Evolutionary conservation across 2,329 filamentous ascomycete species (phyloP).

Genomic region (Ophiostoma montium): DNA sequence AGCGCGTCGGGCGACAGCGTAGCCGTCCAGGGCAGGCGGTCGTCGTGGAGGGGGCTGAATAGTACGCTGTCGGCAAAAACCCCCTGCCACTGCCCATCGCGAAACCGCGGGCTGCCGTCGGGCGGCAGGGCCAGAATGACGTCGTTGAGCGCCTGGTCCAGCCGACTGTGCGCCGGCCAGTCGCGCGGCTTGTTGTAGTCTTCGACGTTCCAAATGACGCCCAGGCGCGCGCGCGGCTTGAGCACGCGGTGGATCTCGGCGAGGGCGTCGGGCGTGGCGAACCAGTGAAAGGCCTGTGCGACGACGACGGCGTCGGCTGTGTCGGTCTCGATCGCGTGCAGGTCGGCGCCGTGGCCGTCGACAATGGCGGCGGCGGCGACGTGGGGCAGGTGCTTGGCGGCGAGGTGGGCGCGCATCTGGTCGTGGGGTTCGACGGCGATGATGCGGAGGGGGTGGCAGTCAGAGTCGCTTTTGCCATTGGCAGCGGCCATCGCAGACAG

Average conservation of each 20-base stretch:
- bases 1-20: slow-evolving; percentile 44
- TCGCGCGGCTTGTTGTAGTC: slow-evolving; percentile 51
- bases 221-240: slow-evolving; percentile 44
- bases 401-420: slow-evolving; percentile 50
- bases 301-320: slow-evolving; percentile 52
- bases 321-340: slow-evolving; percentile 39
- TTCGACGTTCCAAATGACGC: slow-evolving; percentile 61
- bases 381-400: slow-evolving; percentile 38
- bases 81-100: slow-evolving; percentile 47
- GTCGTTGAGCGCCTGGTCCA: slow-evolving; percentile 49
- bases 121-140: slow-evolving; percentile 37
- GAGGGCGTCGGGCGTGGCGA: slow-evolving; percentile 48
- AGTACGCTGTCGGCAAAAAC: slow-evolving; percentile 50
- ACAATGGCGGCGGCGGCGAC: slow-evolving; percentile 43
- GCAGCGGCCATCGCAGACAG: slow-evolving; percentile 37
- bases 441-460: slow-evolving; percentile 31
- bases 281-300: slow-evolving; percentile 53
- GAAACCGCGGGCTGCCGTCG: slow-evolving; percentile 50
- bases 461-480: too few species aligned
- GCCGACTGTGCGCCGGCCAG: slow-evolving; percentile 41
- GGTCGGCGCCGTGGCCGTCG: slow-evolving; percentile 42
- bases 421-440: slow-evolving; percentile 45
- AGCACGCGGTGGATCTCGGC: slow-evolving; percentile 52
- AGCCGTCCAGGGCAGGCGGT: slow-evolving; percentile 40
- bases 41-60: slow-evolving; percentile 27